Percentiles rank a stretch among this genome's conserved stretches.
Evolutionary conservation across 495 filamentous ascomycete genomes (phyloP).

Genomic region (Friedmanniomyces simplex): DNA sequence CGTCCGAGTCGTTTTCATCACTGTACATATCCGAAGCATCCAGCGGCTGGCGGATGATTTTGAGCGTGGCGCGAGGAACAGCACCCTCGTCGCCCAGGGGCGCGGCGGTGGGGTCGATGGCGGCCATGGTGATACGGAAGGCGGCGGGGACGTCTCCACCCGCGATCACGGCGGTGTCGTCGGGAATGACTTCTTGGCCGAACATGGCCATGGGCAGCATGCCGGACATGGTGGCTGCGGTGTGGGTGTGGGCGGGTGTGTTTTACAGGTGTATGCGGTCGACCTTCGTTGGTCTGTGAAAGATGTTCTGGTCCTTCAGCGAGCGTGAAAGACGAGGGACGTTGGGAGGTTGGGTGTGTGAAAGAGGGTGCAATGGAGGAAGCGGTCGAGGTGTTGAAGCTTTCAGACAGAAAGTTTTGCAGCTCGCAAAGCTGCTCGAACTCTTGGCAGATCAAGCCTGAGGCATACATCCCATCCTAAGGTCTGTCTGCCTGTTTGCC

Average conservation of each 20-base stretch:
- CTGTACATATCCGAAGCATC: constrained; percentile 27
- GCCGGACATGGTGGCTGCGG: constrained; percentile 2
- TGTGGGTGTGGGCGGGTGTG: neutral
- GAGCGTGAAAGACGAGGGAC: too few species aligned
- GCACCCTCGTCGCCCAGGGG: constrained; percentile 51
- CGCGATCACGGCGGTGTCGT: constrained; percentile 64
- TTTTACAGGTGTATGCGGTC: neutral
- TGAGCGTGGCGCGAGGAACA: constrained; percentile 72
- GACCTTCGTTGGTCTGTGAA: constrained; percentile 1
- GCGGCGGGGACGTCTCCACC: constrained; percentile 65
- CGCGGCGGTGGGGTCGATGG: constrained; percentile 76
- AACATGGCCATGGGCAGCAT: constrained; percentile 74
- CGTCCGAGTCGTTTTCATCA: constrained; percentile 42
- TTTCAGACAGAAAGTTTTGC: neutral
- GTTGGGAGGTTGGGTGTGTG: neutral
- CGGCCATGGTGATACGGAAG: constrained; percentile 96
- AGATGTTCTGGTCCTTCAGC: too few species aligned
- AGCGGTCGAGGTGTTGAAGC: neutral
- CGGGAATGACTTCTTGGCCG: constrained; percentile 75
- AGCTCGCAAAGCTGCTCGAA: neutral
- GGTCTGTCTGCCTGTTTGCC: too few species aligned
- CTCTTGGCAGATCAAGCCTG: neutral
- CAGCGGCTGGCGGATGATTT: constrained; percentile 63
- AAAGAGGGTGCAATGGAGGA: neutral
- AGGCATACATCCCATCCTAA: too few species aligned